Base-by-base conservation (phyloP, 1,139 yeast species). In the Wickerhamomyces sp. region DNA sequence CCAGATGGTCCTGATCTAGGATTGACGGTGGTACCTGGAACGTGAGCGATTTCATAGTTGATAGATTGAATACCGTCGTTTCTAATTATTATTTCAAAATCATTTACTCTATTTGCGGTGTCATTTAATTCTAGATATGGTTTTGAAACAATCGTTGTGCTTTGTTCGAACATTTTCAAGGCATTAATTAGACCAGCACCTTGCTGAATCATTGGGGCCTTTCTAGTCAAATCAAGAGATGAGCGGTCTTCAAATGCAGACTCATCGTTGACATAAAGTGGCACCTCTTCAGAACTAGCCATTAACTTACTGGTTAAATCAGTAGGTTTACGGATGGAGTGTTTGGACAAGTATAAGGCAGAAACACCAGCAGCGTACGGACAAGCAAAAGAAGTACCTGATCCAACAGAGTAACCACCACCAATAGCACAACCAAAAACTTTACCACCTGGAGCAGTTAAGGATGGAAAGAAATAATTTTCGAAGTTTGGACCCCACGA, bases 401-500 rank as follows among this genome's bases (percentile, higher is more conserved):
- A 41, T 16, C 38, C 46, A 19, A 26, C 32, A 6, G 31, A 31
- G 21, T 33, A 41, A 13, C 34, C 32, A 22, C 41, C 42, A 30
- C 34, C 40, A 8, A 33, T 25, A 15, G 17, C 15, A 22, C 19
- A 18, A 36, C 48, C 48, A 28, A 36, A 41, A 21, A 45, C 47
- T 7, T 16, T 7, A 30, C 47, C 47, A 38, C 49, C 49, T 36
- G 49, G 49, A 31, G 44, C 47, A 26, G 41, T 28, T 8, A 43
- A 18, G 19, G 39, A 34, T 17, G 49, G 49, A 22, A 31, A 45
- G 39, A 41, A 45, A 12, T 37, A 22, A 29, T 45, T 45, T 33
- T 41, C 40, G 31, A 37, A 45, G 10, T 44, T 43, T 36, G 49
- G 49, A 29, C 49, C 49, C 47, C 44, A 41, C n/a, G 47, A 41